These are phyloP conservation scores for Alternaria metachromatica DNA, from an alignment of 2,329 filamentous ascomycete species.

Conservation along the genomic window DNA sequence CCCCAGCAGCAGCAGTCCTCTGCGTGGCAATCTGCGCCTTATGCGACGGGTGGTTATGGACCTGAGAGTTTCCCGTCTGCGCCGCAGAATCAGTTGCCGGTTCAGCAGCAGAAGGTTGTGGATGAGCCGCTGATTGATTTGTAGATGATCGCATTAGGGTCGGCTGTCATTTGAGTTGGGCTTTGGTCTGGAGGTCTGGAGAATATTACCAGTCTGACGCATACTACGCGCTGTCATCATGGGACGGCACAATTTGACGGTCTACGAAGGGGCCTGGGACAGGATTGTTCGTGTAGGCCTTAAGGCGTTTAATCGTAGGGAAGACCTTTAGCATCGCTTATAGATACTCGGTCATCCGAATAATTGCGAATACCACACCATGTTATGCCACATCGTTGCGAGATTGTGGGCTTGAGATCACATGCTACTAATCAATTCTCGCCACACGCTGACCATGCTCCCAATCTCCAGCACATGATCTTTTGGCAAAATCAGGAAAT, in stretches of 20 bases:
- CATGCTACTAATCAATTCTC: too few relatives aligned
- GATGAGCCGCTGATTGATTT: slow-evolving; percentile 85
- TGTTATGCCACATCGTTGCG: too few relatives aligned
- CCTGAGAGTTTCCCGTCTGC: slow-evolving; percentile 67
- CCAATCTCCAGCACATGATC: too few relatives aligned
- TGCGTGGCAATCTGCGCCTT: slow-evolving; percentile 46
- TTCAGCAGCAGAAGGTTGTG: slow-evolving; percentile 59
- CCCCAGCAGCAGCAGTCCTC: slow-evolving; percentile 43
- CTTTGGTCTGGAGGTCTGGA: not conserved
- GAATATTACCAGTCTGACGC: too few relatives aligned
- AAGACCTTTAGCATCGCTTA: not conserved
- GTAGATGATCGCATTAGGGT: slow-evolving; percentile 44
- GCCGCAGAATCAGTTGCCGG: slow-evolving; percentile 62
- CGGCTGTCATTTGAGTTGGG: not conserved
- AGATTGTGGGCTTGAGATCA: too few relatives aligned
- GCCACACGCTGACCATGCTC: too few relatives aligned
- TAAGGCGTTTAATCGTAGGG: not conserved
- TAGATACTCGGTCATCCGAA: not conserved
- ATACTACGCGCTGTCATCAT: not conserved
- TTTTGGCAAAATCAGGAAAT: too few relatives aligned
- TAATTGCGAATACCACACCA: not conserved
- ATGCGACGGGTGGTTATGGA: slow-evolving; percentile 51
- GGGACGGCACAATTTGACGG: not conserved
- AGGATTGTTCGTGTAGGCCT: not conserved
- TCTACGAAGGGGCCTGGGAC: not conserved